Evolutionary conservation across 1,284 basidiomycete species (phyloP).

Genomic region (Ceratobasidium sp.): DNA sequence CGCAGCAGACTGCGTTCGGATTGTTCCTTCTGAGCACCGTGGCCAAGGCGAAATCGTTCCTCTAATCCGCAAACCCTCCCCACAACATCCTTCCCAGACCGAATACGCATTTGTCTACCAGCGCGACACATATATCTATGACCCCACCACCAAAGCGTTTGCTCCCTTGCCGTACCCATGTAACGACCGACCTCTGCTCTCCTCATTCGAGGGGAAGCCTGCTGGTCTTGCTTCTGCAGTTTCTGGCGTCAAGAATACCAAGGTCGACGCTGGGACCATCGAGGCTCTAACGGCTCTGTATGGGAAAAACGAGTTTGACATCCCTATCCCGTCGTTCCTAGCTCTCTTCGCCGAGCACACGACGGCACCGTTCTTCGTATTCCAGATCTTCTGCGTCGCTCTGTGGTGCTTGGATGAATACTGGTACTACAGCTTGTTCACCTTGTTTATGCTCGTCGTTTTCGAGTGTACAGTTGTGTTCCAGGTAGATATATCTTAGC

Average conservation of each 20-base stretch:
- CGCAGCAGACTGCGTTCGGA: constrained; percentile 84
- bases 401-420: constrained; percentile 97
- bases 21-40: constrained; percentile 87
- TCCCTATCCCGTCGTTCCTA: constrained; percentile 91
- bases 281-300: constrained; percentile 70
- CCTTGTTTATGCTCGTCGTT: constrained; percentile 94
- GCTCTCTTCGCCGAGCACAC: constrained; percentile 93
- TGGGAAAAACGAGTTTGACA: constrained; percentile 94
- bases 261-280: constrained; percentile 63
- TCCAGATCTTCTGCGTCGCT: constrained; percentile 95
- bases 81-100: constrained; percentile 52
- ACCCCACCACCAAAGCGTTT: constrained; percentile 75
- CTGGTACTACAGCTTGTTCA: constrained; percentile 97
- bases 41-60: constrained; percentile 93
- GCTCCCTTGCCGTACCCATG: constrained; percentile 91
- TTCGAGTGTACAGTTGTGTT: constrained; percentile 98
- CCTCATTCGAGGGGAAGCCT: constrained; percentile 73
- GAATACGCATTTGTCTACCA: constrained; percentile 95
- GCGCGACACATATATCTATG: constrained; percentile 91
- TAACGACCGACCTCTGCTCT: constrained; percentile 77
- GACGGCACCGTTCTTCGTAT: constrained; percentile 95
- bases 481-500: too few relatives aligned
- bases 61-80: constrained; percentile 70
- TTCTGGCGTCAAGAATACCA: constrained; percentile 12
- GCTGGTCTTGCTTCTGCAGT: constrained; percentile 59